Conservation (phyloP, 306 rosid genomes). For the Begonia peltatifolia region DNA sequence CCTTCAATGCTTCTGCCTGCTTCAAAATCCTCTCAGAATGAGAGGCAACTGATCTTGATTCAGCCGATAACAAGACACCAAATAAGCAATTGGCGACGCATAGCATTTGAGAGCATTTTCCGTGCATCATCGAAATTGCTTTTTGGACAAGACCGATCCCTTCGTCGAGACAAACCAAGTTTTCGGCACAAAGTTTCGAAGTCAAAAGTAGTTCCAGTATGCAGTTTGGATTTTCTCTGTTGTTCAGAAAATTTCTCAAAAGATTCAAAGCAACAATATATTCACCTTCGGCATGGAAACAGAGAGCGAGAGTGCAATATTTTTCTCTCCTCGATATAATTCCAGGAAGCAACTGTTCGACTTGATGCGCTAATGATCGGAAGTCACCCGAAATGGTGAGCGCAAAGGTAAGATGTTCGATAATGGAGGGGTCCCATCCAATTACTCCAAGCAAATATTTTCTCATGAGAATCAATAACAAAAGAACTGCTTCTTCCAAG, state of each 20-base stretch:
- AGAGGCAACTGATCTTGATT: slow-evolving; percentile 37
- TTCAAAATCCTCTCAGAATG: slow-evolving; percentile 48
- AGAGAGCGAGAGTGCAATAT: slow-evolving; percentile 45
- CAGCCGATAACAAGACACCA: slow-evolving; percentile 54
- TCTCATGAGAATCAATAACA: slow-evolving; percentile 50
- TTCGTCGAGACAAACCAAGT: slow-evolving; percentile 34
- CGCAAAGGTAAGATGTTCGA: slow-evolving; percentile 80
- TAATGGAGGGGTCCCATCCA: slow-evolving; percentile 62
- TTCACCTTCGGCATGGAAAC: slow-evolving; percentile 61
- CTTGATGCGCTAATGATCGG: slow-evolving; percentile 40
- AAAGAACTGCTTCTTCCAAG: slow-evolving; percentile 76
- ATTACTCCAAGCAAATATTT: slow-evolving; percentile 34
- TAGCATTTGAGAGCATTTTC: slow-evolving; percentile 43
- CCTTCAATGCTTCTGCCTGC: slow-evolving; percentile 55
- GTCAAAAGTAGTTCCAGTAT: slow-evolving; percentile 44
- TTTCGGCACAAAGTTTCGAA: slow-evolving; percentile 73
- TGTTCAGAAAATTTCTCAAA: slow-evolving; percentile 43
- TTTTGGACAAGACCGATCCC: slow-evolving; percentile 41
- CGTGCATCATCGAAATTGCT: slow-evolving; percentile 36
- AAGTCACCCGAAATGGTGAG: slow-evolving; percentile 51
- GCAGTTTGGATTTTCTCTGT: slow-evolving; percentile 39
- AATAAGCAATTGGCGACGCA: slow-evolving; percentile 53
- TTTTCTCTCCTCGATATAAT: slow-evolving; percentile 45
- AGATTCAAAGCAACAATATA: slow-evolving; percentile 57
- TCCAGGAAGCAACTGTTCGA: slow-evolving; percentile 68